A percentile compares a stretch with the other conserved stretches of the same genome.
These are phyloP conservation scores for Castanea mollissima DNA, from an alignment of 306 rosid genomes.

Conservation along the genomic window DNA sequence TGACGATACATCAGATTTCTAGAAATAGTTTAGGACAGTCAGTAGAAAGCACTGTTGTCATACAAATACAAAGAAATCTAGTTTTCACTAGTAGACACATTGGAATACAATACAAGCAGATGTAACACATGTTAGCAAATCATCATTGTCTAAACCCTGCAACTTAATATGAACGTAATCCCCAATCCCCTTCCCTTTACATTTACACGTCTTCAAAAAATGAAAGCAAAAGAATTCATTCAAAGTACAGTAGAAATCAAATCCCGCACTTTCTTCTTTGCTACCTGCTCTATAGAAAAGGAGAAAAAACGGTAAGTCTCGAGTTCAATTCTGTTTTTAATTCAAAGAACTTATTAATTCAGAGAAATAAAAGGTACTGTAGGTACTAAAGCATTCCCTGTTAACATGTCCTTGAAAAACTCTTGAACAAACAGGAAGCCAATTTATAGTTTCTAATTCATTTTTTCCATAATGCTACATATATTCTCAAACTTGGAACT, in stretches of 20 bases:
- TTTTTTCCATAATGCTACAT: no score
- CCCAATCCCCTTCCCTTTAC: background rate
- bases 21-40: no score
- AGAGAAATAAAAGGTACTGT: background rate
- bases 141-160: background rate
- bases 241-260: background rate
- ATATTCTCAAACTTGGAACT: background rate
- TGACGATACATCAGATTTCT: no score
- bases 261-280: background rate
- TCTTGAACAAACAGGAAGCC: background rate
- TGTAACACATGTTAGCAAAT: background rate
- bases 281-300: background rate
- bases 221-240: background rate
- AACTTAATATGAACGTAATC: background rate
- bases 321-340: background rate
- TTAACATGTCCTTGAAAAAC: no score
- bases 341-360: background rate
- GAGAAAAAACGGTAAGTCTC: background rate
- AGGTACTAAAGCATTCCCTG: no score
- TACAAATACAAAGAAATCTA: no score
- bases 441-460: no score
- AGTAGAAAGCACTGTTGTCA: no score
- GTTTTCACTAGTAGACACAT: background rate
- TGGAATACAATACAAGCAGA: no score
- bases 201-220: background rate